Conservation (phyloP, 2,329 filamentous ascomycete genomes). For the Fusarium sp. region DNA sequence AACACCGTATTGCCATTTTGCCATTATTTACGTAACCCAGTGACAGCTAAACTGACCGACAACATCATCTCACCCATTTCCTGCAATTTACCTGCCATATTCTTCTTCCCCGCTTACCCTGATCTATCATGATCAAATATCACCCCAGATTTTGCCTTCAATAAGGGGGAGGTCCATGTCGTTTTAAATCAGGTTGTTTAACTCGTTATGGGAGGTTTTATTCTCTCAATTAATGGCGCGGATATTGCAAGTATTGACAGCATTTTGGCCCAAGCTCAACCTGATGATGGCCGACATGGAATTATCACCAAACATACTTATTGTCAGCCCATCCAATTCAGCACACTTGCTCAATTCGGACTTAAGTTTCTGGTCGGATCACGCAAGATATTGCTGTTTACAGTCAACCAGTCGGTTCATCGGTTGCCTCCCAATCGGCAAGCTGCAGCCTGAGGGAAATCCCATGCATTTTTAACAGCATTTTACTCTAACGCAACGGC, state of each 20-base stretch:
- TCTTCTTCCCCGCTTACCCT: not conserved
- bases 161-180: not conserved
- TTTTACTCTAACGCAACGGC: not conserved
- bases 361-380: not conserved
- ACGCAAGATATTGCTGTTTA: not conserved
- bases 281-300: not conserved
- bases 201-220: not conserved
- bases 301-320: not conserved
- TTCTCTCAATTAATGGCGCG: not conserved
- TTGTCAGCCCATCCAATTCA: not conserved
- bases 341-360: not conserved
- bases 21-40: not conserved
- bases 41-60: not conserved
- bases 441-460: too few species aligned
- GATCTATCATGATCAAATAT: not conserved
- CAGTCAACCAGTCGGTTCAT: not conserved
- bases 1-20: not conserved
- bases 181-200: not conserved
- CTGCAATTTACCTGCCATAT: not conserved
- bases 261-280: not conserved
- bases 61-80: not conserved
- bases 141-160: not conserved
- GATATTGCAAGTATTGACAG: not conserved
- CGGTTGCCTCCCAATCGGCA: too few species aligned
- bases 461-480: too few species aligned